Base-by-base conservation (phyloP, 805 yeast species). In the Candida nanaspora region DNA sequence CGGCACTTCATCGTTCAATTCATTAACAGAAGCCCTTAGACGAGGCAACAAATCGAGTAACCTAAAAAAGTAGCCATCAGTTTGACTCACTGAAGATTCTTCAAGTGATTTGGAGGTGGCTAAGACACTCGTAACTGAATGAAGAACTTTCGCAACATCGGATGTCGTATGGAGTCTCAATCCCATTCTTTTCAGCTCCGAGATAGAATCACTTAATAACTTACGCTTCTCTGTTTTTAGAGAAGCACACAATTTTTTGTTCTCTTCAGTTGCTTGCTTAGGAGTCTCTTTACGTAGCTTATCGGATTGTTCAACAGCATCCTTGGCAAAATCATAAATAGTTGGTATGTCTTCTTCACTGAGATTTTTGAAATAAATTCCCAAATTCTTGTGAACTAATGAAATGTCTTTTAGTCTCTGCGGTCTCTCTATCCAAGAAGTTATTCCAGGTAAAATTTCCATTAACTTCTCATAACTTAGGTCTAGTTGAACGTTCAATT, bases 161-260 rank as follows among this genome's bases (percentile, higher is more conserved):
- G 80, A 70, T 43, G 82, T 78, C 28, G 81, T 69, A 21, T 74
- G 74, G 3, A 80, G 65, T 49, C 78, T 82, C 48, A 93, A 61
- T 1, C 99, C 99, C 55, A 86, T 76, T 43, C 79, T 65, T 55
- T 78, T 75, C 40, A 91, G 63, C 48, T 86, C 93, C 46, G 79
- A 78, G 44, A 93, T 62, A 0, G 88, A 74, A 42, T 81, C 86
- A 61, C 93, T 83, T 40, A 94, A 64, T 6, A 88, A 61, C 48
- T 82, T 83, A 44, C 80, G 70, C 62, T 93, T 93, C 52, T 86
- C 91, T n/a, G 81, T 72, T 53, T 82, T 85, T 60, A 93, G 67
- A 6, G 86, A 71, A 2, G 88, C 80, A 30, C 82, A 61, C 1
- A 66, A 54, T 56, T 83, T 83, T 62, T 88, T 87, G 47, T 77